Evolutionary conservation across 2,329 filamentous ascomycete species (phyloP).

Genomic region (Trichophyton verrucosum): DNA sequence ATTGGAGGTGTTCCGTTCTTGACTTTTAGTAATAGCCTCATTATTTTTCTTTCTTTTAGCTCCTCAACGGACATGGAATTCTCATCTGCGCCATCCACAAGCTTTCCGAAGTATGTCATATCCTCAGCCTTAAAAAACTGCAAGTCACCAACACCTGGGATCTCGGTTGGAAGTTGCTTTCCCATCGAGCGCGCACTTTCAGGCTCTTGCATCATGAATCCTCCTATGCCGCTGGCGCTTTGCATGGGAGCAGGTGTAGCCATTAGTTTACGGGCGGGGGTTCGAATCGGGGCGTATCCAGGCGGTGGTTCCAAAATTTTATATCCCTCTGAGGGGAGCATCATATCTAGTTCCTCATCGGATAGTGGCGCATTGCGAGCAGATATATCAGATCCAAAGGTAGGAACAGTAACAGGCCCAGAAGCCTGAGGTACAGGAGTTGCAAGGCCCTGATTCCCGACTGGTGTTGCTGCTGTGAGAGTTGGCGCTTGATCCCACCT

Average conservation of each 20-base stretch:
- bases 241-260: conserved; percentile 55
- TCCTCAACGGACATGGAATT: conserved; percentile 87
- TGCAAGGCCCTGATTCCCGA: conserved; percentile 59
- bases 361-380: conserved; percentile 69
- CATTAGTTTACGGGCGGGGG: conserved; percentile 61
- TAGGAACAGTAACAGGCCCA: conserved; percentile 40
- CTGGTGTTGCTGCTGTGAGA: conserved; percentile 53
- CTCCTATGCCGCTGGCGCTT: conserved; percentile 50
- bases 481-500: conserved; percentile 85
- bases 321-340: conserved; percentile 86
- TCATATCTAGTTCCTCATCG: conserved; percentile 84
- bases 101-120: conserved; percentile 96
- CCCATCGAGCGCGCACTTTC: conserved; percentile 71
- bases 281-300: conserved; percentile 75
- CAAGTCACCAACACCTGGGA: conserved; percentile 86
- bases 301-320: conserved; percentile 82
- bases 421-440: conserved; percentile 61
- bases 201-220: conserved; percentile 96
- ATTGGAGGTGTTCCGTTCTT: conserved; percentile 98
- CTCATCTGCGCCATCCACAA: conserved; percentile 88
- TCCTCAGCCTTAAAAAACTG: conserved; percentile 98
- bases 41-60: conserved; percentile 95
- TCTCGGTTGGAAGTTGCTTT: conserved; percentile 82
- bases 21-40: conserved; percentile 91
- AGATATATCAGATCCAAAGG: conserved; percentile 71